Evolutionary conservation across 441 rosid genomes (phyloP), one percentile per base, ranked within the genome.

Genomic region (Erodium chrysanthum): DNA sequence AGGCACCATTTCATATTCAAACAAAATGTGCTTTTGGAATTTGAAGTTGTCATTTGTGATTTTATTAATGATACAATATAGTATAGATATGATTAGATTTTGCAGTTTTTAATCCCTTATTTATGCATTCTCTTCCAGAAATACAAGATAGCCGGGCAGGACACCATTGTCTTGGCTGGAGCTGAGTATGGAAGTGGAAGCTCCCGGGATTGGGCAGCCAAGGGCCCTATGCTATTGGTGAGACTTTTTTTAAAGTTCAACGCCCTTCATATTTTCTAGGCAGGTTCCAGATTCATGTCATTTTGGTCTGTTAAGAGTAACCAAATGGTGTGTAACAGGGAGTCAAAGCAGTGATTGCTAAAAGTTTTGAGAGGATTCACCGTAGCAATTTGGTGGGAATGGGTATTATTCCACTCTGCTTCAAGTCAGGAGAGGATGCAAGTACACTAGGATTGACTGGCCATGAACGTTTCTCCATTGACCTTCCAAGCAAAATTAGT

Each of bases 171-270:
- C 66, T 73, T 94, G 46, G 98, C 98, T 68, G 97, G 98, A 71
- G 96, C 97, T 0, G 98, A 94, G 78, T 94, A 94, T 59, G 98
- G 97, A 78, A 94, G 98, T 74, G 98, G 98, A 79, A 94, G 98
- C 82, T 94, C 98, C 18, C 82, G 98, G 65, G 98, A 94, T 80
- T 94, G 98, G 98, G 98, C 98, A 74, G 97, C 98, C 54, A 94
- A 94, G 85, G 98, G 98, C 70, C 98, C 98, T 25, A 87, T 91
- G 96, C 69, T 94, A 65, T 79, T 84, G 92, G 98, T 91, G 68
- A 72, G 82, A 61, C 46, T 48, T 72, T 5, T 44, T 44, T 23
- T 18, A 25, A 33, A 33, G 4, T 7, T 33, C 11, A 44, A 17
- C 14, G 6, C 0, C 42, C 8, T 7, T 37, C 42, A 5, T 9